Base-by-base conservation (phyloP, 1,284 basidiomycete genomes). In the Ganoderma meredithae region DNA sequence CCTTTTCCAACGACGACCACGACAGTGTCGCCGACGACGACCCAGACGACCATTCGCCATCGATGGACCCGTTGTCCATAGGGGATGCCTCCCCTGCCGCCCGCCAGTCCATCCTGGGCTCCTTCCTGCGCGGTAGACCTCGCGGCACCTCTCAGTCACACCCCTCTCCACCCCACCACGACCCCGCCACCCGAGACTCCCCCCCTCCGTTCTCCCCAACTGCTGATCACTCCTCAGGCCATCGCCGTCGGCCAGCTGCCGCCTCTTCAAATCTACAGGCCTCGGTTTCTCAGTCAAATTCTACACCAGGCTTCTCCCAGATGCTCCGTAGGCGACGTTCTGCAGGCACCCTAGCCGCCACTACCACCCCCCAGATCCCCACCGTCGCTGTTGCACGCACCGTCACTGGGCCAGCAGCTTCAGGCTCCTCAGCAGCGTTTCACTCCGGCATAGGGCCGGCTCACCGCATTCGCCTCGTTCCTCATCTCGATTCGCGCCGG, bases 401-500 rank as follows among this genome's bases (percentile, higher is more conserved):
- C 3, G 71, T 74, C 27, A 73, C 71, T 13, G 72, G 73, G 39
- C 61, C 71, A n/a, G 64, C 73, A 2, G 44, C 66, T n/a, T 71
- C 68, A 58, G 53, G 60, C 43, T 67, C 68, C 7, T 68, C 64
- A 43, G 64, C 66, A 31, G 65, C 64, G 49, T 63, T 66, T 17
- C 62, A 62, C 15, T 60, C 60, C 8, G 66, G 58, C 63, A 64
- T 62, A 41, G 72, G 56, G 3, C 70, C 55, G 44, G 76, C 4
- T 13, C 88, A 90, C 72, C 88, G 90, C 70, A 90, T 92, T 74
- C 92, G 97, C 13, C 91, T 99, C 65, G 97, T 98, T 1, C 97
- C 97, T 4, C 95, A 98, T 78, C 91, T 99, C 75, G 96, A 99
- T 78, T 91, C 91, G 15, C 90, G 94, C 19, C 90, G 96, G 62